These are phyloP conservation scores for Microascus cirrosus DNA, from an alignment of 2,329 filamentous ascomycete genomes.

Conservation along the genomic window DNA sequence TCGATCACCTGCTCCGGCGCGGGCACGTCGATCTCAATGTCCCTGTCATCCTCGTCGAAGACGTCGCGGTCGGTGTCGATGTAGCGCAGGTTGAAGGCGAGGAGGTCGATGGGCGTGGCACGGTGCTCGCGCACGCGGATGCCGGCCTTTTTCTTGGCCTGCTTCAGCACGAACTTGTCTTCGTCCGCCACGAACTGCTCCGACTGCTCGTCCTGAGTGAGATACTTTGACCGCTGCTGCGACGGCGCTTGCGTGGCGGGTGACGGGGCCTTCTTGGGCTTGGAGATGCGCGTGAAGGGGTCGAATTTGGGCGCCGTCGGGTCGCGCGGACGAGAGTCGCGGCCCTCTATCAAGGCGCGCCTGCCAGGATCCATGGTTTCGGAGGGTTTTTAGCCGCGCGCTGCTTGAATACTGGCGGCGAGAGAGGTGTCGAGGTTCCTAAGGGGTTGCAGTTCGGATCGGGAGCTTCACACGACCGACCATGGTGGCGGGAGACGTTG, in stretches of 20 bases:
- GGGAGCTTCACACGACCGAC: too few species aligned
- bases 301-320: slow-evolving; percentile 45
- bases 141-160: slow-evolving; percentile 95
- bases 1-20: slow-evolving; percentile 76
- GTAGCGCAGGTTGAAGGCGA: slow-evolving; percentile 81
- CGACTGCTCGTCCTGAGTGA: slow-evolving; percentile 68
- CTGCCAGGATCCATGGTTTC: slow-evolving; percentile 41
- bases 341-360: slow-evolving; percentile 43
- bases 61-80: slow-evolving; percentile 76
- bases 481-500: too few species aligned
- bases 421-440: not conserved
- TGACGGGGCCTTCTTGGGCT: slow-evolving; percentile 23
- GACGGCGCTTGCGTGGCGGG: not conserved
- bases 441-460: not conserved
- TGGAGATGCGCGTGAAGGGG: slow-evolving; percentile 43
- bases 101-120: slow-evolving; percentile 85
- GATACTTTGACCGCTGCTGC: slow-evolving; percentile 25
- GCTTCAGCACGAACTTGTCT: slow-evolving; percentile 89
- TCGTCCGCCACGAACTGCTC: slow-evolving; percentile 85
- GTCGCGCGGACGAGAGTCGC: slow-evolving; percentile 27
- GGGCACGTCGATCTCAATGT: slow-evolving; percentile 62
- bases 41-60: slow-evolving; percentile 74
- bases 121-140: slow-evolving; percentile 87
- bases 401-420: not conserved
- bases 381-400: not conserved